Percentiles rank a stretch among this genome's conserved stretches.
These are phyloP conservation scores for Pharus latifolius DNA, from an alignment of 176 grass and related monocot genomes.

Conservation along the genomic window DNA sequence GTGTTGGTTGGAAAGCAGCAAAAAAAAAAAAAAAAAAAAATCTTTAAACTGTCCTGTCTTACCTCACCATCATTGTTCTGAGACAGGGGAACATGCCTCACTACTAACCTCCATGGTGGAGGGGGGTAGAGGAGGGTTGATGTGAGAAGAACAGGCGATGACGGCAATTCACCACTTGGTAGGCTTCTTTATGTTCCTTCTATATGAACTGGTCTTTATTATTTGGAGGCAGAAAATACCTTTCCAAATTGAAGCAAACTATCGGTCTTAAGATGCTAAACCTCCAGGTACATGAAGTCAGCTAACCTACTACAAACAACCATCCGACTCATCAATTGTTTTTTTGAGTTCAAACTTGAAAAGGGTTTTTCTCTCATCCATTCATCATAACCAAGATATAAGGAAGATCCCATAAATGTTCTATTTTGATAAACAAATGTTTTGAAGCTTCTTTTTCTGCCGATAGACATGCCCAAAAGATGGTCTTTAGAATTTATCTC, in stretches of 20 bases:
- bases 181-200: conserved; percentile 49
- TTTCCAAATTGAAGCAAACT: background rate
- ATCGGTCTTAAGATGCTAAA: background rate
- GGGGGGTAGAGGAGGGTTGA: conserved; percentile 66
- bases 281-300: conserved; percentile 3
- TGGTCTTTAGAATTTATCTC: background rate
- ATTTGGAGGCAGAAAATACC: conserved; percentile 18
- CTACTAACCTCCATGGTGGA: conserved; percentile 50
- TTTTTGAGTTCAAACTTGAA: background rate
- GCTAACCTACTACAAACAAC: background rate
- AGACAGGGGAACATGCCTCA: conserved; percentile 74
- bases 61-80: conserved; percentile 62
- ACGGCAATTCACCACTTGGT: conserved; percentile 55
- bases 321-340: background rate
- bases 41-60: conserved; percentile 42
- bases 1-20: background rate
- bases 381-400: background rate
- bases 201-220: conserved; percentile 30
- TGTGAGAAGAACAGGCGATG: conserved; percentile 64
- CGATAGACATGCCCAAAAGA: background rate
- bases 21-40: too few relatives aligned
- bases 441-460: background rate
- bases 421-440: background rate
- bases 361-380: background rate
- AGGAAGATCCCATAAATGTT: background rate